Evolutionary conservation across 1,139 yeast genomes (phyloP).

Genomic region (Diutina siamensis): DNA sequence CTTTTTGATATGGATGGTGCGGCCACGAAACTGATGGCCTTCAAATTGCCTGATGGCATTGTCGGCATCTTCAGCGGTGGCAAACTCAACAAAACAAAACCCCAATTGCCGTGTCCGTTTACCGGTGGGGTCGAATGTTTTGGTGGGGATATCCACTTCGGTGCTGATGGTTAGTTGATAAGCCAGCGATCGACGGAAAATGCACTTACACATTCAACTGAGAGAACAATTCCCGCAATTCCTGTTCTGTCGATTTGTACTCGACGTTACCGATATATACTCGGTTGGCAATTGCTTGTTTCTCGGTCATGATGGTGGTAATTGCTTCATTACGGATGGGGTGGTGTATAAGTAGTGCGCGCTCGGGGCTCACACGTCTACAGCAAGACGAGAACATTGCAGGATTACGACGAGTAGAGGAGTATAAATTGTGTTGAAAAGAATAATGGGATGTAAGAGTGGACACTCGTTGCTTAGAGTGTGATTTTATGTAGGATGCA

Average conservation of each 20-base stretch:
- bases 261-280: conserved; percentile 5
- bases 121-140: neutral
- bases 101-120: conserved; percentile 46
- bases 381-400: too few relatives aligned
- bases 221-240: neutral
- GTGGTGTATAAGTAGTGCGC: neutral
- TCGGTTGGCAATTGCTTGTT: conserved; percentile 1
- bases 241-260: neutral
- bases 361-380: conserved; percentile 4
- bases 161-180: neutral
- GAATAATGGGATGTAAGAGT: too few relatives aligned
- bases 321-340: neutral
- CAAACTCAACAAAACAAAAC: conserved; percentile 90
- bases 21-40: conserved; percentile 24
- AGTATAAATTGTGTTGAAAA: too few relatives aligned
- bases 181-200: neutral
- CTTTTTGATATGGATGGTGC: conserved; percentile 14
- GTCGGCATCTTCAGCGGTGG: conserved; percentile 64
- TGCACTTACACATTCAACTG: neutral
- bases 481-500: too few relatives aligned
- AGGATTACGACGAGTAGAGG: too few relatives aligned
- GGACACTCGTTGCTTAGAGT: too few relatives aligned
- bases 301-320: neutral
- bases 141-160: conserved; percentile 1
- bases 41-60: conserved; percentile 66